These are phyloP conservation scores for Akanthomyces lecanii DNA, from an alignment of 2,329 filamentous ascomycete genomes.

Conservation along the genomic window DNA sequence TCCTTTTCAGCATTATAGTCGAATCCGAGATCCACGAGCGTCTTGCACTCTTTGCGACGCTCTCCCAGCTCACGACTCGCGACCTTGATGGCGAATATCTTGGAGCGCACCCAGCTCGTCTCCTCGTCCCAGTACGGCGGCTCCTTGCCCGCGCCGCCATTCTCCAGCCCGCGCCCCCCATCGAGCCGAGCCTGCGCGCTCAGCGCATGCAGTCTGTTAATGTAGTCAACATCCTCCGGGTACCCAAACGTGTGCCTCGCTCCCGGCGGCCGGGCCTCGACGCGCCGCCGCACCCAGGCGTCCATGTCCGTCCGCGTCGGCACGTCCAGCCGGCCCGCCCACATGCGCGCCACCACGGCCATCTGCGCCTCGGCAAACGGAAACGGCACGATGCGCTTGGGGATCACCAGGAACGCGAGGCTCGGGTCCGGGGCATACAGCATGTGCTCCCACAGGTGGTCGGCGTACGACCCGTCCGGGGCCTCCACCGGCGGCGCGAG, in stretches of 20 bases:
- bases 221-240: constrained; percentile 55
- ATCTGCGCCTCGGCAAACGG: constrained; percentile 65
- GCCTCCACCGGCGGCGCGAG: constrained; percentile 48
- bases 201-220: constrained; percentile 53
- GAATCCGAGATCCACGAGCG: constrained; percentile 36
- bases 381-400: constrained; percentile 68
- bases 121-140: constrained; percentile 39
- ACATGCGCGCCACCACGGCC: constrained; percentile 62
- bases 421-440: constrained; percentile 63
- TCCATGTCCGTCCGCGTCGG: constrained; percentile 55
- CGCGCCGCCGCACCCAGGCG: constrained; percentile 54
- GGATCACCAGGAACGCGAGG: constrained; percentile 60
- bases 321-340: constrained; percentile 55
- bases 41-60: constrained; percentile 30
- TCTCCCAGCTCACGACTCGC: constrained; percentile 35
- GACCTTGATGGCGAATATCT: constrained; percentile 38
- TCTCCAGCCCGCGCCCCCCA: constrained; percentile 27
- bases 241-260: constrained; percentile 40
- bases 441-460: constrained; percentile 67
- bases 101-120: constrained; percentile 36
- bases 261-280: constrained; percentile 35
- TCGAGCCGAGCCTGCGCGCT: constrained; percentile 34
- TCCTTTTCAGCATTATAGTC: constrained; percentile 19
- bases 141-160: constrained; percentile 34
- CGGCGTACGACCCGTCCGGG: constrained; percentile 57